phyloP scores from a whole-genome alignment of 2,329 filamentous ascomycete genomes.

The Calonectria leucothoes region DNA sequence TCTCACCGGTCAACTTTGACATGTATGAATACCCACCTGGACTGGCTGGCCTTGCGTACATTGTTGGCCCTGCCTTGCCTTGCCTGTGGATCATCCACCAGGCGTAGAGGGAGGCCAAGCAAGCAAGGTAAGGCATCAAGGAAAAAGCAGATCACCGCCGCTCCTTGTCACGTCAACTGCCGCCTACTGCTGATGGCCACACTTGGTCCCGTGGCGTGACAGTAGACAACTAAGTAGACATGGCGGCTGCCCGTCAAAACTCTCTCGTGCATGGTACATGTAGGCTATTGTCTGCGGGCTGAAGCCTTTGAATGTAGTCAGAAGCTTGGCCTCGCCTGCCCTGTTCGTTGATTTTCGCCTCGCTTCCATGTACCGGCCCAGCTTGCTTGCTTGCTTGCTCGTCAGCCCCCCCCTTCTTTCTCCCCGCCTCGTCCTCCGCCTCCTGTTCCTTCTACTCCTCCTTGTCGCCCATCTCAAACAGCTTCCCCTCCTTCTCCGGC shows the following conservation, averaged over 20 bases:
- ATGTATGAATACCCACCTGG: constrained; percentile 31
- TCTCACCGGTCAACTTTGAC: constrained; percentile 37
- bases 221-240: constrained; percentile 9
- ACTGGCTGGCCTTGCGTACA: constrained; percentile 30
- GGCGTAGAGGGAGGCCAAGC: not conserved
- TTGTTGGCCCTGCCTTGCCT: not conserved
- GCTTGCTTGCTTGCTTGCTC: too few relatives aligned
- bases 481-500: not conserved
- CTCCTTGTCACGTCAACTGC: constrained; percentile 21
- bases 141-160: constrained; percentile 14
- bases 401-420: not conserved
- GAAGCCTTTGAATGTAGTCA: not conserved
- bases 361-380: not conserved
- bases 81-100: constrained; percentile 29
- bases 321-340: not conserved
- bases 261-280: constrained; percentile 16
- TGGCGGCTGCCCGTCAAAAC: constrained; percentile 20
- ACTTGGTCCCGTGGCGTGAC: not conserved
- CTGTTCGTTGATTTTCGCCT: not conserved
- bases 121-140: constrained; percentile 13
- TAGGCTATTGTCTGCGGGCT: not conserved
- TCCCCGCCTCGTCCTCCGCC: too few relatives aligned
- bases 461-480: not conserved
- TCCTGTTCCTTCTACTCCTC: not conserved
- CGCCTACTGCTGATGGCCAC: not conserved